phyloP scores from a whole-genome alignment of 345 rosid species.

The Melaleuca alternifolia region DNA sequence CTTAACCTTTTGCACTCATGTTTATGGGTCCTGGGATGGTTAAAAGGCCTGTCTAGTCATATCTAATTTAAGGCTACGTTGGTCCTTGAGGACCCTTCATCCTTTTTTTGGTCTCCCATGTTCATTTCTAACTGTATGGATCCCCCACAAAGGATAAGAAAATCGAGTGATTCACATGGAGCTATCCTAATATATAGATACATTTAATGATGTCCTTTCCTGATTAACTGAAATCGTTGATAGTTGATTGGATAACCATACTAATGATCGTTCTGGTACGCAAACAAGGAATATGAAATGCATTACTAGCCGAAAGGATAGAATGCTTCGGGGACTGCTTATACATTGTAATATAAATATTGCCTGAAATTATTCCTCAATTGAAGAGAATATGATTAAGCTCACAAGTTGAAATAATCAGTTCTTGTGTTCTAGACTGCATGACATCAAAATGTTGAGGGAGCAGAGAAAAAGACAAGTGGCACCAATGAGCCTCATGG shows the following conservation, averaged over 20 bases:
- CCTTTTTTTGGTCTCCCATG: background rate
- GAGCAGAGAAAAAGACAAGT: background rate
- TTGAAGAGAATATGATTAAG: background rate
- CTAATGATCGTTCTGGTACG: background rate
- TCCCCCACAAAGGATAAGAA: background rate
- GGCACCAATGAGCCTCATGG: background rate
- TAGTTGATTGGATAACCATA: no score
- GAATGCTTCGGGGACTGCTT: background rate
- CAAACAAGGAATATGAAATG: background rate
- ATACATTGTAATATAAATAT: background rate
- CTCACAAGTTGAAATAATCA: background rate
- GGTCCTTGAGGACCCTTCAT: background rate
- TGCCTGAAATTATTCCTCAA: background rate
- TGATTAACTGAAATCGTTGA: background rate
- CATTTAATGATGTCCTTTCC: background rate
- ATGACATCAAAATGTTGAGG: background rate
- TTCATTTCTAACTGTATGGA: background rate
- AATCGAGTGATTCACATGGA: background rate
- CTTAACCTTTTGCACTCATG: background rate
- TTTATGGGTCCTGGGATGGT: background rate
- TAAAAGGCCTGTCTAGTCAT: background rate
- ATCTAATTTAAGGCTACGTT: background rate
- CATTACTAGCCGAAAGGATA: background rate
- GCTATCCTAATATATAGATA: background rate
- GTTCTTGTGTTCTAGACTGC: background rate